Evolutionary conservation across 345 rosid genomes (phyloP).

Genomic region (Sonneratia alba): DNA sequence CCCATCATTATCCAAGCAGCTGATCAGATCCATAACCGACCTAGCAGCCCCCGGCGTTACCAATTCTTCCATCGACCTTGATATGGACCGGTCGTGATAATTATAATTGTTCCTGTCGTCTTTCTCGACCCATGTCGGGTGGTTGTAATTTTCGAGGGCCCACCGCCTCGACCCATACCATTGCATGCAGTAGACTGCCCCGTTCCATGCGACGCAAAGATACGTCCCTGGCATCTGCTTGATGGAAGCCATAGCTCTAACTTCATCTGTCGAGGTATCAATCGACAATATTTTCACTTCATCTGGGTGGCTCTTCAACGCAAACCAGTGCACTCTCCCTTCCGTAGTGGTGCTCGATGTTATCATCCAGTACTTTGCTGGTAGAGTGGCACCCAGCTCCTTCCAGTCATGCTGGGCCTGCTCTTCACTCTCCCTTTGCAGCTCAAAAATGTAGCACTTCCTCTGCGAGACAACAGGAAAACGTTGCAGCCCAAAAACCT

Average conservation of each 20-base stretch:
- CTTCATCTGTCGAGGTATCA: neutral
- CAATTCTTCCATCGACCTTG: neutral
- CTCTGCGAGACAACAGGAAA: no score
- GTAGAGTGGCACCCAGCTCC: neutral
- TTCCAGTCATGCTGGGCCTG: neutral
- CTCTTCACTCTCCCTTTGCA: neutral
- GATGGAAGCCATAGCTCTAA: neutral
- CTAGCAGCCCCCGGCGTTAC: neutral
- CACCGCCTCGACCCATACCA: neutral
- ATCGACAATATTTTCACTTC: neutral
- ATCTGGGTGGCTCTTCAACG: neutral
- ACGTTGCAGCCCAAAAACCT: neutral
- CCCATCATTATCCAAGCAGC: no score
- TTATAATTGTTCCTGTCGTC: neutral
- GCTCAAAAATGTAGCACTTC: neutral
- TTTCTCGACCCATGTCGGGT: neutral
- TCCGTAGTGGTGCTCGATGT: neutral
- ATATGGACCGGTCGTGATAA: no score
- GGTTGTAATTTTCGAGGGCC: neutral
- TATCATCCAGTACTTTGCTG: neutral
- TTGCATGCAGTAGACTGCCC: neutral
- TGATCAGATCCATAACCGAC: neutral
- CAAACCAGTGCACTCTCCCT: neutral
- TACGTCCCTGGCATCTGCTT: neutral
- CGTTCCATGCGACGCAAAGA: neutral